phyloP scores from a whole-genome alignment of 2,329 filamentous ascomycete species.

The Cladosporium sp. region DNA sequence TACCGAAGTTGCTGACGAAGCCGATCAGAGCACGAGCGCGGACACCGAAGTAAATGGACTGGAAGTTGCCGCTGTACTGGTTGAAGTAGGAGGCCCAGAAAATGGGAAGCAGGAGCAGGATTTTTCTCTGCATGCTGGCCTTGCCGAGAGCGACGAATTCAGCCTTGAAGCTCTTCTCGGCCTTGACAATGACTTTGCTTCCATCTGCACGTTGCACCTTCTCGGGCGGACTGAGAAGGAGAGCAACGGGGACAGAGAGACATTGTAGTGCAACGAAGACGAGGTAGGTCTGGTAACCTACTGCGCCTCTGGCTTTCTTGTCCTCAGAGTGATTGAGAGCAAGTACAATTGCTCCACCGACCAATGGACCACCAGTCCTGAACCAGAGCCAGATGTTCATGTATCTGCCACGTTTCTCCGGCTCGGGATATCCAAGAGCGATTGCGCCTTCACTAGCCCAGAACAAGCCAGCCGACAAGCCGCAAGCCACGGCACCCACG shows the following conservation, averaged over 20 bases:
- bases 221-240: conserved; percentile 37
- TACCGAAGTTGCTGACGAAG: conserved; percentile 41
- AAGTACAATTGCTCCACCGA: conserved; percentile 46
- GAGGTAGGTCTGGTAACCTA: conserved; percentile 38
- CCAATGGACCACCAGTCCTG: conserved; percentile 46
- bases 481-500: conserved; percentile 46
- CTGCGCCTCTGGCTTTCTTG: conserved; percentile 31
- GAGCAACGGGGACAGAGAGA: conserved; percentile 35
- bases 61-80: conserved; percentile 46
- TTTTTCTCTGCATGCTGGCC: conserved; percentile 22
- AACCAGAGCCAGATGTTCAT: conserved; percentile 50
- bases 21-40: conserved; percentile 46
- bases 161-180: conserved; percentile 37
- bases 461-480: conserved; percentile 48
- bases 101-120: conserved; percentile 40
- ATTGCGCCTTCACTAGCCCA: conserved; percentile 51
- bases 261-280: conserved; percentile 42
- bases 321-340: conserved; percentile 46
- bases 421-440: conserved; percentile 48
- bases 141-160: conserved; percentile 38
- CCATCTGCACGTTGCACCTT: conserved; percentile 43
- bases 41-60: conserved; percentile 47
- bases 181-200: conserved; percentile 35
- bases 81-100: conserved; percentile 46
- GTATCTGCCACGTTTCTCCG: conserved; percentile 44